These are phyloP conservation scores for Tricharina praecox DNA, from an alignment of 495 filamentous ascomycete species.

Conservation along the genomic window DNA sequence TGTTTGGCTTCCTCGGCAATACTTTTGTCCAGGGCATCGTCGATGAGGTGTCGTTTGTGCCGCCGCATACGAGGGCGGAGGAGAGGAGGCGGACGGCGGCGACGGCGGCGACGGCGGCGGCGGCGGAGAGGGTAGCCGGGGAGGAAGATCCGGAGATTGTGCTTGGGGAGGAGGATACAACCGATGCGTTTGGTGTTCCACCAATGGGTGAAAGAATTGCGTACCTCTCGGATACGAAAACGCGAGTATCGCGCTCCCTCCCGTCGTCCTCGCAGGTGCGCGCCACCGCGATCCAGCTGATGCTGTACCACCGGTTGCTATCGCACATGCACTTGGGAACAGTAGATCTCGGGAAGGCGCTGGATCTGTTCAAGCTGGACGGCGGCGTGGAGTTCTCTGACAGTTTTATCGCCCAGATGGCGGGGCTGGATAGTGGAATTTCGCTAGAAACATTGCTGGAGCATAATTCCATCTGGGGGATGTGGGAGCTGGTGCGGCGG, in stretches of 20 bases:
- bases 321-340: constrained; percentile 50
- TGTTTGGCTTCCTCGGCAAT: constrained; percentile 81
- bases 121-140: background rate
- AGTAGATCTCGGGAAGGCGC: constrained; percentile 50
- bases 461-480: constrained; percentile 40
- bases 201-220: constrained; percentile 27
- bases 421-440: constrained; percentile 41
- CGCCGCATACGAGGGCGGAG: constrained; percentile 47
- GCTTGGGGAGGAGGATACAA: background rate
- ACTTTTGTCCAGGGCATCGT: constrained; percentile 77
- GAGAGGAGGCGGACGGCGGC: background rate
- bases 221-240: constrained; percentile 83
- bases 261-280: constrained; percentile 54
- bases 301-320: constrained; percentile 80
- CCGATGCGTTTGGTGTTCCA: background rate
- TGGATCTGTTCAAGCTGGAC: constrained; percentile 52
- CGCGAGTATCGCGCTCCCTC: constrained; percentile 42
- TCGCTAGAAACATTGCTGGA: constrained; percentile 35
- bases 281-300: constrained; percentile 68
- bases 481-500: constrained; percentile 52
- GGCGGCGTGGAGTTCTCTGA: constrained; percentile 52
- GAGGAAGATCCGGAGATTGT: background rate
- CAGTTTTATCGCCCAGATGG: constrained; percentile 62
- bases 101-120: background rate
- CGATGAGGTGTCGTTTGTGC: constrained; percentile 64